phyloP scores from a whole-genome alignment of 805 yeast genomes.

The Candida xyloterini region DNA sequence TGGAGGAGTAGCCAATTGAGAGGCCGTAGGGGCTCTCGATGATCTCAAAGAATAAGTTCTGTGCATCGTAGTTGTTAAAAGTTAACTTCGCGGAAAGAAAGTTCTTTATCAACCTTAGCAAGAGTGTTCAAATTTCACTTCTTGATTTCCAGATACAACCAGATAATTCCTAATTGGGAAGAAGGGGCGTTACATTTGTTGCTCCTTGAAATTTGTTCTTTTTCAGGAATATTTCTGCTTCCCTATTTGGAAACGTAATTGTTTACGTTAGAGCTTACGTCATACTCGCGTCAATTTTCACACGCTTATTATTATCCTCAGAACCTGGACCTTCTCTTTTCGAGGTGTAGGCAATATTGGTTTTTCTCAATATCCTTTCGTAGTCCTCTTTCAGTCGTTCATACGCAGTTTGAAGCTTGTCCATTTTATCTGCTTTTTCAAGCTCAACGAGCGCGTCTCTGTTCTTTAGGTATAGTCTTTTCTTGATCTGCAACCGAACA shows the following conservation, averaged over 20 bases:
- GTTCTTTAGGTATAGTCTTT: conserved; percentile 73
- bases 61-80: conserved; percentile 3
- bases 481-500: conserved; percentile 63
- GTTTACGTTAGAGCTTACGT: conserved; percentile 2
- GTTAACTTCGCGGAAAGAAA: conserved; percentile 1
- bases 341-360: conserved; percentile 13
- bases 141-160: conserved; percentile 16
- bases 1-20: conserved; percentile 89
- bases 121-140: conserved; percentile 15
- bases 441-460: conserved; percentile 69
- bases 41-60: conserved; percentile 95
- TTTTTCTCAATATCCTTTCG: conserved; percentile 45
- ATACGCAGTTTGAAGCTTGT: conserved; percentile 75
- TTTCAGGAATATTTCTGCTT: conserved; percentile 19
- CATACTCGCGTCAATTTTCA: conserved; percentile 6
- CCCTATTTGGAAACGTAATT: conserved; percentile 12
- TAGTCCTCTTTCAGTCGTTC: conserved; percentile 70
- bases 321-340: conserved; percentile 15
- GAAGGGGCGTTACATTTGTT: conserved; percentile 8
- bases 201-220: conserved; percentile 11
- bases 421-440: conserved; percentile 60
- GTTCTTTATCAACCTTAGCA: conserved; percentile 17
- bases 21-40: conserved; percentile 94
- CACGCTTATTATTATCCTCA: conserved; percentile 7
- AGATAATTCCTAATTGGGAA: conserved; percentile 16